Evolutionary conservation across 768 basidiomycete genomes (phyloP).

Genomic region (Rickenella mellea): DNA sequence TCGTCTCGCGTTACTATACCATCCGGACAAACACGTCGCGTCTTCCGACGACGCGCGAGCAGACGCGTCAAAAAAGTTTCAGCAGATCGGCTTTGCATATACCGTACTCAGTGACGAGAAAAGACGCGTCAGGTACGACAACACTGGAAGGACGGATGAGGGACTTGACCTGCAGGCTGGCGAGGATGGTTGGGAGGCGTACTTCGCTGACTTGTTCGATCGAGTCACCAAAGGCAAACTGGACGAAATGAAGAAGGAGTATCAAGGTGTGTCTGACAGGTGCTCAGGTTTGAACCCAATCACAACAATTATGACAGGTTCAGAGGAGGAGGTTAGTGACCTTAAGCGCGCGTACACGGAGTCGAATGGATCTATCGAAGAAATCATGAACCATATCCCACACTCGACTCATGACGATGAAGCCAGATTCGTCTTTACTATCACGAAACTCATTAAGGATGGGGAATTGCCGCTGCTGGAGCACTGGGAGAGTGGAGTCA

Average conservation of each 20-base stretch:
- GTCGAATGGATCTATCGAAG: slow-evolving; percentile 65
- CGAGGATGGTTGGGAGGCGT: slow-evolving; percentile 90
- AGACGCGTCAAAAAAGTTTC: slow-evolving; percentile 71
- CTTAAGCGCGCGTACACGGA: slow-evolving; percentile 63
- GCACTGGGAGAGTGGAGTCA: slow-evolving; percentile 61
- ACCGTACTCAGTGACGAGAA: slow-evolving; percentile 76
- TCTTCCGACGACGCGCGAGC: slow-evolving; percentile 51
- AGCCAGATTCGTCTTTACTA: slow-evolving; percentile 60
- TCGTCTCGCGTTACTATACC: slow-evolving; percentile 67
- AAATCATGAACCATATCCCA: slow-evolving; percentile 79
- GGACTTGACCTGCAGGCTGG: slow-evolving; percentile 58
- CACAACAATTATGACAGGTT: slow-evolving; percentile 40
- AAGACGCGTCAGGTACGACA: slow-evolving; percentile 69
- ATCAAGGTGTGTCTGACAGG: slow-evolving; percentile 60
- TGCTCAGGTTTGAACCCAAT: background rate
- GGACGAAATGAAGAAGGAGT: slow-evolving; percentile 89
- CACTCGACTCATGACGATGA: slow-evolving; percentile 84
- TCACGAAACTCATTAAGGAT: slow-evolving; percentile 58
- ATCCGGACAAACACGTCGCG: slow-evolving; percentile 83
- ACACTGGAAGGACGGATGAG: slow-evolving; percentile 80
- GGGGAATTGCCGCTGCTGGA: slow-evolving; percentile 46
- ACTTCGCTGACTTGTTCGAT: slow-evolving; percentile 87
- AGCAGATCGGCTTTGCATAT: slow-evolving; percentile 92
- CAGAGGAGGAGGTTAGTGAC: slow-evolving; percentile 76
- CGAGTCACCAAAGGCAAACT: slow-evolving; percentile 77